Conservation (phyloP, 176 grass and related monocot species). For the Eleusine indica region DNA sequence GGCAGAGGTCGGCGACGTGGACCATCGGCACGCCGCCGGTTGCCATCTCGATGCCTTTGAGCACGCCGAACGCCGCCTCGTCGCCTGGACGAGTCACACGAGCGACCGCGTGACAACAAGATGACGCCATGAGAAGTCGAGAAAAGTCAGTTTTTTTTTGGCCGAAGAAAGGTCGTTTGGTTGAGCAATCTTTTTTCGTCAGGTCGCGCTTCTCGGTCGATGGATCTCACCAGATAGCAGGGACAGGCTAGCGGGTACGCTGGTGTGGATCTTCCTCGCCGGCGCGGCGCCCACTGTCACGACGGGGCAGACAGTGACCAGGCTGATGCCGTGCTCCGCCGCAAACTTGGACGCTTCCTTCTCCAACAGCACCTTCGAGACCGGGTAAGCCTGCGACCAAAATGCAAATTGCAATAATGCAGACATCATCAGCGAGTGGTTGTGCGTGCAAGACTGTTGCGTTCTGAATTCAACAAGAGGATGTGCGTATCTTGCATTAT, state of each 20-base stretch:
- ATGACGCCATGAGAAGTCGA: too few species aligned
- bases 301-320: slow-evolving; percentile 51
- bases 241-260: slow-evolving; percentile 43
- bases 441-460: not conserved
- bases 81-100: slow-evolving; percentile 33
- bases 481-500: not conserved
- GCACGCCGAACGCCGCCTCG: slow-evolving; percentile 24
- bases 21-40: slow-evolving; percentile 2
- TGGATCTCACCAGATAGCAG: slow-evolving; percentile 38
- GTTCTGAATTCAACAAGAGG: not conserved
- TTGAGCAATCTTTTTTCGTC: too few species aligned
- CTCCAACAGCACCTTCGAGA: slow-evolving; percentile 55
- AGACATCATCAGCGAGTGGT: not conserved
- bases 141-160: too few species aligned
- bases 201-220: too few species aligned
- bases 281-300: slow-evolving; percentile 31
- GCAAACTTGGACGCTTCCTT: slow-evolving; percentile 38
- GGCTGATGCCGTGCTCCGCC: slow-evolving; percentile 44
- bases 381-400: slow-evolving; percentile 32
- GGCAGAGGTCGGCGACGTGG: slow-evolving; percentile 67
- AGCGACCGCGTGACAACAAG: too few species aligned
- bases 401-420: not conserved
- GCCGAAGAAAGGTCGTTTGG: too few species aligned
- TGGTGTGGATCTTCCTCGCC: slow-evolving; percentile 14
- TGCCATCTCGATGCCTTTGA: slow-evolving; percentile 18